phyloP scores from a whole-genome alignment of 1,284 basidiomycete genomes.

The Phylloporus gajari region DNA sequence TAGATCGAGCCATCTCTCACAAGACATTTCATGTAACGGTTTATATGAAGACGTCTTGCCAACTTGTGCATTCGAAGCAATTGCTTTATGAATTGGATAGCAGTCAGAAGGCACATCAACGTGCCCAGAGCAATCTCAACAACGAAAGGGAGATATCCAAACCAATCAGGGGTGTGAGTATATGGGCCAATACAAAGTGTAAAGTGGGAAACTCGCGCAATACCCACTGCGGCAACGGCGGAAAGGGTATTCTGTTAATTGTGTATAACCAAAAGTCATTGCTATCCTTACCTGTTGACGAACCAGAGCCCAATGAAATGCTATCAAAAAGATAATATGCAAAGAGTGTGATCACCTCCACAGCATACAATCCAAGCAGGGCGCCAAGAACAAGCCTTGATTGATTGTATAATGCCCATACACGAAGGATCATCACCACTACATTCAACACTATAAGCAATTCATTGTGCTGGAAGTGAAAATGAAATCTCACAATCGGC shows the following conservation, averaged over 20 bases:
- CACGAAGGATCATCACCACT: conserved; percentile 10
- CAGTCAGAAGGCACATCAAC: too few species aligned
- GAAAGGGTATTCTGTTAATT: not conserved
- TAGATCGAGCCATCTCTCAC: too few species aligned
- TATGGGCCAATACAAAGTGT: not conserved
- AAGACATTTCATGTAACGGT: too few species aligned
- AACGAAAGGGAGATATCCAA: not conserved
- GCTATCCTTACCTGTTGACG: not conserved
- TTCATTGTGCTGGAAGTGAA: not conserved
- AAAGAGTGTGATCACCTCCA: not conserved
- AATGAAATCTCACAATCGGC: not conserved
- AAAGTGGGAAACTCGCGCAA: not conserved
- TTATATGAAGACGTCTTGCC: too few species aligned
- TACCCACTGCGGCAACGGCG: not conserved
- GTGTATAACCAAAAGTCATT: not conserved
- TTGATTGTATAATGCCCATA: conserved; percentile 2
- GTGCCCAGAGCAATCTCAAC: not conserved
- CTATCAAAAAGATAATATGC: not conserved
- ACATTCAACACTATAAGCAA: too few species aligned
- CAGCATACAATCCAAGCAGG: not conserved
- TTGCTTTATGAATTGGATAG: too few species aligned
- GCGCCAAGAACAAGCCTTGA: not conserved
- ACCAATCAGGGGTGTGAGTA: not conserved
- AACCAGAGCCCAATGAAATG: not conserved
- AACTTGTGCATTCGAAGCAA: too few species aligned